phyloP scores from a whole-genome alignment of 1,284 basidiomycete species.

The Cryptococcus neoformans region DNA sequence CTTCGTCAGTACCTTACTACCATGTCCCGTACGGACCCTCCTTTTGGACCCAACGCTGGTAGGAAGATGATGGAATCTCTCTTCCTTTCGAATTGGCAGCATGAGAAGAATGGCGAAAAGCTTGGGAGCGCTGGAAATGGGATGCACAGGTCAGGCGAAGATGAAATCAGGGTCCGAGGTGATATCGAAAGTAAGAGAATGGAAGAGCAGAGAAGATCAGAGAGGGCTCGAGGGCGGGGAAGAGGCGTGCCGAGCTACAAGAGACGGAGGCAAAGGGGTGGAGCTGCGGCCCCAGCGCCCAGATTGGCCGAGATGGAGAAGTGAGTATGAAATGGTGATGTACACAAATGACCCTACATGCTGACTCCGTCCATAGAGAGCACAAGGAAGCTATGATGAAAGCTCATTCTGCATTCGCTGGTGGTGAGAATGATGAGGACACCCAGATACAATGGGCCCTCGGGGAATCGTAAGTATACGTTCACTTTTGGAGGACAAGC shows the following conservation, averaged over 20 bases:
- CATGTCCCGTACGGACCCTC: slow-evolving; percentile 60
- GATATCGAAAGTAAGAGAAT: slow-evolving; percentile 35
- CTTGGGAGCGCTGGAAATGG: slow-evolving; percentile 31
- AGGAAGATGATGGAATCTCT: slow-evolving; percentile 67
- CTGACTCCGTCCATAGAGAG: slow-evolving; percentile 12
- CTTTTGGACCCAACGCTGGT: slow-evolving; percentile 53
- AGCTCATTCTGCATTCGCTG: slow-evolving; percentile 39
- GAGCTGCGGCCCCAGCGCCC: slow-evolving; percentile 21
- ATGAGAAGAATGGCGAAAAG: slow-evolving; percentile 40
- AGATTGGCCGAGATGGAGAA: slow-evolving; percentile 19
- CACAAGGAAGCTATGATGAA: slow-evolving; percentile 33
- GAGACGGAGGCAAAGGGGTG: slow-evolving; percentile 42
- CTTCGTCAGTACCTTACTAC: slow-evolving; percentile 73
- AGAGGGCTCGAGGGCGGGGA: slow-evolving; percentile 29
- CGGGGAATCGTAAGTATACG: slow-evolving; percentile 23
- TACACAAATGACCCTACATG: neutral
- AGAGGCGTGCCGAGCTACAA: slow-evolving; percentile 58
- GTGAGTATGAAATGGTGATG: slow-evolving; percentile 10
- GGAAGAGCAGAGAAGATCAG: slow-evolving; percentile 17
- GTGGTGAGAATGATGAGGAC: slow-evolving; percentile 22
- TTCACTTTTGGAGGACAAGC: neutral
- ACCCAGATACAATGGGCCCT: slow-evolving; percentile 37
- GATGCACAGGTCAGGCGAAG: slow-evolving; percentile 26
- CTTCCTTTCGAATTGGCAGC: slow-evolving; percentile 46
- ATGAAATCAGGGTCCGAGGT: slow-evolving; percentile 28